phyloP scores from a whole-genome alignment of 2,329 filamentous ascomycete genomes.

The Arthrocladium fulminans region DNA sequence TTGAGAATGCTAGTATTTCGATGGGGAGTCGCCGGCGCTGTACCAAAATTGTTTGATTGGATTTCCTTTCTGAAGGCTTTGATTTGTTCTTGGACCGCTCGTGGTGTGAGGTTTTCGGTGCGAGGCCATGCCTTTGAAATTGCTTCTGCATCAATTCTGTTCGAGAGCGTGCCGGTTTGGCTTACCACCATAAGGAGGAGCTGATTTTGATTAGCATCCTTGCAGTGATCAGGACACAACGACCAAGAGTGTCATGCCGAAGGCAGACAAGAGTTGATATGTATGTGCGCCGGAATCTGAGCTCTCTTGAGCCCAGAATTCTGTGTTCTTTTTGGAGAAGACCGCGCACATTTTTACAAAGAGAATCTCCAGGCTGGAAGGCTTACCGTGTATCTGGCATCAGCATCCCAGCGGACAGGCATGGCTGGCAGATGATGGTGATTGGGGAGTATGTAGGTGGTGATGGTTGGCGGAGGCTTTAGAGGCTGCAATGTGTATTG shows the following conservation, averaged over 20 bases:
- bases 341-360: too few species aligned
- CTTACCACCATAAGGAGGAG: conserved; percentile 3
- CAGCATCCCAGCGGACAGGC: conserved; percentile 1
- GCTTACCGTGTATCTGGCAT: conserved; percentile 3
- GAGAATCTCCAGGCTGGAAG: background rate
- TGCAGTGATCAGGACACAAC: too few species aligned
- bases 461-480: background rate
- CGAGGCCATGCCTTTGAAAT: conserved; percentile 1
- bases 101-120: background rate
- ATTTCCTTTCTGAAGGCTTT: background rate
- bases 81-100: background rate
- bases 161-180: background rate
- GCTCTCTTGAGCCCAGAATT: too few species aligned
- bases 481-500: background rate
- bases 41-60: background rate
- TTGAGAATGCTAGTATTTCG: background rate
- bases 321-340: too few species aligned
- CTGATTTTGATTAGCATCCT: conserved; percentile 1
- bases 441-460: background rate
- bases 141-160: background rate
- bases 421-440: background rate
- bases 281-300: too few species aligned
- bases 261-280: too few species aligned
- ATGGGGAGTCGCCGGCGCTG: background rate
- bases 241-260: too few species aligned